Evolutionary conservation across 768 basidiomycete genomes (phyloP).

Genomic region (Tylopilus sp.): DNA sequence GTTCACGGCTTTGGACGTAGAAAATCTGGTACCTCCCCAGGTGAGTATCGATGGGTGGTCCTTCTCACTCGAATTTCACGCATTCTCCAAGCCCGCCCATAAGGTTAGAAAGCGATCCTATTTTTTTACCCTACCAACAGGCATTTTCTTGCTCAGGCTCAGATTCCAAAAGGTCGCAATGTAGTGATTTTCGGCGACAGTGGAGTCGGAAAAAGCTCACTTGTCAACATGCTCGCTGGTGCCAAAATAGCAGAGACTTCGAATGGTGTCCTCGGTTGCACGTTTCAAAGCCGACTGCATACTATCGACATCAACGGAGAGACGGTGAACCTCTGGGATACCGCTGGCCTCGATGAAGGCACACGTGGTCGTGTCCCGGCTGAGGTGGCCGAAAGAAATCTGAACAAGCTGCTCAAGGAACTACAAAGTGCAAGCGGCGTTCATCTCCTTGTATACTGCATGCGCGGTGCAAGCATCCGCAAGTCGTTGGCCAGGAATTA

Average conservation of each 20-base stretch:
- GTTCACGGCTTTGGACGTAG: constrained; percentile 2
- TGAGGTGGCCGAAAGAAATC: constrained; percentile 24
- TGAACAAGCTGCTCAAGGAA: constrained; percentile 29
- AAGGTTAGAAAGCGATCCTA: constrained; percentile 9
- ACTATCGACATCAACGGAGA: constrained; percentile 14
- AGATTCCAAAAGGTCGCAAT: constrained; percentile 23
- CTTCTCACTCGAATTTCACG: neutral
- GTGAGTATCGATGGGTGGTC: constrained; percentile 5
- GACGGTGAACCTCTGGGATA: constrained; percentile 30
- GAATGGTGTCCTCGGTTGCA: constrained; percentile 33
- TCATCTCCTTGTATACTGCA: constrained; percentile 32
- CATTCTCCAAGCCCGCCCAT: neutral
- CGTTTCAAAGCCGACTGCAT: constrained; percentile 31
- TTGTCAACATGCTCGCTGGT: constrained; percentile 41
- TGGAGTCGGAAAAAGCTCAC: constrained; percentile 41
- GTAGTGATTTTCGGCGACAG: constrained; percentile 43
- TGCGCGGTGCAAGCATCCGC: constrained; percentile 29
- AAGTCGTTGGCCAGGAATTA: constrained; percentile 30
- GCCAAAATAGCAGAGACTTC: constrained; percentile 29
- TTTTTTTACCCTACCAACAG: neutral
- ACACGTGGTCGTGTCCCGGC: constrained; percentile 23
- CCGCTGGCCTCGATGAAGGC: constrained; percentile 30
- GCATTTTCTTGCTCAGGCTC: neutral
- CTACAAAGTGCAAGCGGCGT: constrained; percentile 29
- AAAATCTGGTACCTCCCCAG: neutral